Percentiles rank a stretch among this genome's conserved stretches.
Conservation (phyloP, 805 yeast genomes). For the Saccharomycopsis schoenii region DNA sequence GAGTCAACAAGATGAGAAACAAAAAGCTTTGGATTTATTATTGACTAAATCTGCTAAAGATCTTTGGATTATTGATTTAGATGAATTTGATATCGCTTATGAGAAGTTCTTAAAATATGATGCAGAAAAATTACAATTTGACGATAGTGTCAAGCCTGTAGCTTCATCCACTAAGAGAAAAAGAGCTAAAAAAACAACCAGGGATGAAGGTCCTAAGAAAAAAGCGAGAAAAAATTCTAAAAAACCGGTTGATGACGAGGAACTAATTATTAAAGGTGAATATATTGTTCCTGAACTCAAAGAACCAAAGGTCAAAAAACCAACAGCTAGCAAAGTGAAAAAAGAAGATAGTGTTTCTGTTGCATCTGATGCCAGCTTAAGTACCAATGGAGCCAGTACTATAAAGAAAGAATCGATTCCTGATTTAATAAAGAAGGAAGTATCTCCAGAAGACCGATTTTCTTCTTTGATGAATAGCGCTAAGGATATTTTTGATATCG, state of each 20-base stretch:
- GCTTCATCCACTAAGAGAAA: slow-evolving; percentile 5
- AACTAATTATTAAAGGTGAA: slow-evolving; percentile 8
- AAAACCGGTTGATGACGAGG: slow-evolving; percentile 1
- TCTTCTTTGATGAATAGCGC: slow-evolving; percentile 13
- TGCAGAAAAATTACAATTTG: slow-evolving; percentile 33
- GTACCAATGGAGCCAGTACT: background rate
- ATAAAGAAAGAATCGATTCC: slow-evolving; percentile 1
- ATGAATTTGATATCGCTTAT: slow-evolving; percentile 60
- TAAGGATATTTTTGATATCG: slow-evolving; percentile 14
- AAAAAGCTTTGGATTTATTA: slow-evolving; percentile 56
- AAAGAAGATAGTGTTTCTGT: slow-evolving; percentile 9
- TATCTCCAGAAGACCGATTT: slow-evolving; percentile 8
- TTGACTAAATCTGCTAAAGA: slow-evolving; percentile 71
- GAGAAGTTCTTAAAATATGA: slow-evolving; percentile 59
- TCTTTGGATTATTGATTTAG: slow-evolving; percentile 79
- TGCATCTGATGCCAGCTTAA: slow-evolving; percentile 5
- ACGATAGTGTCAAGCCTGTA: slow-evolving; percentile 1
- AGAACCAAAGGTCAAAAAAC: slow-evolving; percentile 8
- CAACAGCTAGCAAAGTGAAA: slow-evolving; percentile 7
- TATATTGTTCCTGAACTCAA: slow-evolving; percentile 14
- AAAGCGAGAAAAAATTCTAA: slow-evolving; percentile 4
- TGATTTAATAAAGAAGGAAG: slow-evolving; percentile 1
- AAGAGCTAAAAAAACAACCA: slow-evolving; percentile 11
- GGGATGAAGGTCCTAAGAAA: slow-evolving; percentile 10
- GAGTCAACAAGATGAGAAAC: slow-evolving; percentile 62